A percentile compares a stretch with the other conserved stretches of the same genome.
Conservation (phyloP, 2,329 filamentous ascomycete species). For the Hypoxylon sp. region DNA sequence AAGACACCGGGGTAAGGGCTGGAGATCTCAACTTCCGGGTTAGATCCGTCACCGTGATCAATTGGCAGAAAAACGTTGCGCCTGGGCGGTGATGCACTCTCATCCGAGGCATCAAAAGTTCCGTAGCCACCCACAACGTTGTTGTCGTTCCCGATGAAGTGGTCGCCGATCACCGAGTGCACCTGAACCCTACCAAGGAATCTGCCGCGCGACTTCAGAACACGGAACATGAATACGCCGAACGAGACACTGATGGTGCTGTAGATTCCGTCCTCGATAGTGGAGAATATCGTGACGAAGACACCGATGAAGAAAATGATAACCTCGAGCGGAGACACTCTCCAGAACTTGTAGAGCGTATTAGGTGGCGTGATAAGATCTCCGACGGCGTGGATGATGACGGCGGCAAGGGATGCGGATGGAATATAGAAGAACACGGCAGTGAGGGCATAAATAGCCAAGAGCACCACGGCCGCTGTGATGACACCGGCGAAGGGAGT, state of each 20-base stretch:
- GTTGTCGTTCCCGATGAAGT: conserved; percentile 70
- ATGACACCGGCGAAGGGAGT: conserved; percentile 91
- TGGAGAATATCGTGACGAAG: conserved; percentile 84
- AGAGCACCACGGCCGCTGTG: conserved; percentile 82
- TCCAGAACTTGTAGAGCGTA: conserved; percentile 94
- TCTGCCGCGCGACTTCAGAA: conserved; percentile 81
- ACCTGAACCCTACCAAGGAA: conserved; percentile 87
- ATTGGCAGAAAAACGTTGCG: conserved; percentile 89
- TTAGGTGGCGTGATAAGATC: conserved; percentile 92
- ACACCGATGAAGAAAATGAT: conserved; percentile 94
- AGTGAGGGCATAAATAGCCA: conserved; percentile 89
- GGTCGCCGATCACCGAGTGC: conserved; percentile 82
- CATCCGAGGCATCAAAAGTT: conserved; percentile 56
- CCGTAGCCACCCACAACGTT: conserved; percentile 62
- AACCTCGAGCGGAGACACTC: conserved; percentile 87
- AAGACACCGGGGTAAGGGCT: conserved; percentile 91
- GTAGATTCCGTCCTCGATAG: conserved; percentile 94
- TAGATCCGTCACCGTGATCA: conserved; percentile 87
- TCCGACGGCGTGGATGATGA: conserved; percentile 95
- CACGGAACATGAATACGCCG: conserved; percentile 81
- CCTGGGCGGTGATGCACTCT: conserved; percentile 41
- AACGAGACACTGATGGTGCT: conserved; percentile 80
- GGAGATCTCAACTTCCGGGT: conserved; percentile 80
- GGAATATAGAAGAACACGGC: conserved; percentile 95
- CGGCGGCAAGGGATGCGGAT: conserved; percentile 77